Conservation (phyloP, 805 yeast genomes). For the Kluyveromyces starmeri region DNA sequence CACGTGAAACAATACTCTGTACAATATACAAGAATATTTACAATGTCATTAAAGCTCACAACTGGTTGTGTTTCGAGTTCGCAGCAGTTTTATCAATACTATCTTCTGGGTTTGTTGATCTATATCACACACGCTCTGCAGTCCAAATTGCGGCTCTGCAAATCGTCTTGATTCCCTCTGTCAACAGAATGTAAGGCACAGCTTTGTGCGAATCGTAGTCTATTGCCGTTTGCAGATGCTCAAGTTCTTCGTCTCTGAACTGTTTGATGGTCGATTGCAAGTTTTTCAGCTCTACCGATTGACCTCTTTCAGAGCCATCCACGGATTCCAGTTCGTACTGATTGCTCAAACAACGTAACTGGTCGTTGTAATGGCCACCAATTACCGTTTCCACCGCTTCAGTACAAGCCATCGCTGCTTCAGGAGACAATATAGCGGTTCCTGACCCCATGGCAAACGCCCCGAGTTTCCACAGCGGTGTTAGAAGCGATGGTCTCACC, state of each 20-base stretch:
- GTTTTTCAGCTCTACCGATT: conserved; percentile 42
- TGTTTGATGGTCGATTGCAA: conserved; percentile 56
- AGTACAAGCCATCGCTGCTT: conserved; percentile 99
- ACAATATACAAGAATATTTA: too few species aligned
- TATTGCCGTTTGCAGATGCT: conserved; percentile 90
- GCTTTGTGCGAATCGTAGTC: conserved; percentile 89
- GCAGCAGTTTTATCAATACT: too few species aligned
- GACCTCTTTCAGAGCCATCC: conserved; percentile 22
- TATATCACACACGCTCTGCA: conserved; percentile 77
- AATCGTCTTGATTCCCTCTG: conserved; percentile 76
- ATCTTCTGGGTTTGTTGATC: too few species aligned
- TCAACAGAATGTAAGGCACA: conserved; percentile 79
- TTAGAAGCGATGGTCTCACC: conserved; percentile 83
- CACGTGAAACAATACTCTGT: too few species aligned
- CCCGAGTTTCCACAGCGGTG: conserved; percentile 91
- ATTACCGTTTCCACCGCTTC: conserved; percentile 98
- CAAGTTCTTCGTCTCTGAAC: conserved; percentile 91
- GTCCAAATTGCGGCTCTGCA: conserved; percentile 86
- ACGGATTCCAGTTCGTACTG: conserved; percentile 44
- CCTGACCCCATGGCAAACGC: conserved; percentile 80
- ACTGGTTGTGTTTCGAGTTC: too few species aligned
- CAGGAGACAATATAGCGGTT: conserved; percentile 81
- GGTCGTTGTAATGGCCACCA: conserved; percentile 91
- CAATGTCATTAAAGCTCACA: too few species aligned
- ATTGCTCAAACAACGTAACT: conserved; percentile 65